phyloP scores from a whole-genome alignment of 768 basidiomycete species.

The Lactarius akahatsu region DNA sequence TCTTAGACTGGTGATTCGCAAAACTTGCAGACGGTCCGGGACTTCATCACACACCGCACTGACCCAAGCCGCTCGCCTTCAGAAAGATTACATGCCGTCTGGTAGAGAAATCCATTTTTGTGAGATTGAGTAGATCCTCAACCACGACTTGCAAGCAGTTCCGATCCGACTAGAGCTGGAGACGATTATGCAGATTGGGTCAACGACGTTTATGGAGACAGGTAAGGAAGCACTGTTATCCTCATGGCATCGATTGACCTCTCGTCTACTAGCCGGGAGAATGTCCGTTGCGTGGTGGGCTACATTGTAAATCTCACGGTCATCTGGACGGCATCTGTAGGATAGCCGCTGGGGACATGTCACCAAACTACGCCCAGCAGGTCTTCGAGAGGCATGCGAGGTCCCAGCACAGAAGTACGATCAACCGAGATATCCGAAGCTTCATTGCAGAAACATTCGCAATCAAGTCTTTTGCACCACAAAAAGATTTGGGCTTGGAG shows the following conservation, averaged over 20 bases:
- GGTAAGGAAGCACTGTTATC: neutral
- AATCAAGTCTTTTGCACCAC: neutral
- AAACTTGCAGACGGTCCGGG: conserved; percentile 1
- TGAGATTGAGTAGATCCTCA: neutral
- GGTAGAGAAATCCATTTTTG: neutral
- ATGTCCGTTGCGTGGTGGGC: conserved; percentile 10
- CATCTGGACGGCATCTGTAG: neutral
- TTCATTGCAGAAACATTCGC: neutral
- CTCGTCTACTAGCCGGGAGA: conserved; percentile 3
- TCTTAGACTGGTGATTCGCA: neutral
- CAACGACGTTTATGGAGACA: neutral
- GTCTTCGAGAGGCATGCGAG: neutral
- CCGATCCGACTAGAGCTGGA: neutral
- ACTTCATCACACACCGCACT: conserved; percentile 1
- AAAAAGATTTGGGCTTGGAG: conserved; percentile 2
- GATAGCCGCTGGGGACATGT: neutral
- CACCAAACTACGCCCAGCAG: neutral
- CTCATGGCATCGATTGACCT: neutral
- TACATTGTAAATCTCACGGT: conserved; percentile 18
- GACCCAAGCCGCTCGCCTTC: neutral
- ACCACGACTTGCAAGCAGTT: neutral
- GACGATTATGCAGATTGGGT: neutral
- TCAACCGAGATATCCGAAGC: neutral
- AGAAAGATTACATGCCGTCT: conserved; percentile 15
- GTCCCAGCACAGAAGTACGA: neutral